Evolutionary conservation across 177 flowering plant genomes (phyloP), one percentile per base, ranked within the genome.

Genomic region (Telopea speciosissima): DNA sequence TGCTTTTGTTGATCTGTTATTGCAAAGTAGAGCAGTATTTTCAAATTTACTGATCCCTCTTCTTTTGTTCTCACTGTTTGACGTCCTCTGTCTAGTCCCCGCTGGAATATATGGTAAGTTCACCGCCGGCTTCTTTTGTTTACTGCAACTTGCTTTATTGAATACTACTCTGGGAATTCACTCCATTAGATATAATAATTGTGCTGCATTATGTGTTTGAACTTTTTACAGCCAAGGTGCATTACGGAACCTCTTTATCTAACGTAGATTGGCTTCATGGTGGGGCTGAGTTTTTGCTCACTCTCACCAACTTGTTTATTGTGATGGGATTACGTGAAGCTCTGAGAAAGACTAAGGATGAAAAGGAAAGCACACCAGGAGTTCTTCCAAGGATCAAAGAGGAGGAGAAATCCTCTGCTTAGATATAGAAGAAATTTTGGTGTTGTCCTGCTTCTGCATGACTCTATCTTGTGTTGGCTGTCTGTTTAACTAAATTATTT

Each of bases 241-340:
- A 88, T 31, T 95, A 90, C 81, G 97, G 97, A 3, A 95, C 97
- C 76, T 88, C 92, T 33, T 79, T 95, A 84, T 83, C 99, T 26
- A 95, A 95, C 77, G 99, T 94, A 67, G 97, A 94, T 69, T 92
- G 95, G 97, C 82, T 92, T 73, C 98, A 93, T 74, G 97, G 97
- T 42, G 89, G 96, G 59, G 98, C 98, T 45, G 97, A 93, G 76
- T 89, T 91, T 9, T 86, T 93, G 71, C 97, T 91, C 72, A 90
- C 94, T 70, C 80, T 93, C 31, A 90, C 98, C 72, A 93, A 93
- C 77, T 69, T 93, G 62, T 94, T 94, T 78, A 88, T 94, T 63
- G 97, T 94, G 45, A 28, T 90, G 76, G 99, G 99, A 26, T 71
- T 94, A 66, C 85, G 93, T 72, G 83, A 75, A 75, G 93, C 90